Base-by-base conservation (phyloP, 2,329 filamentous ascomycete species). In the Pseudocercospora fuligena region DNA sequence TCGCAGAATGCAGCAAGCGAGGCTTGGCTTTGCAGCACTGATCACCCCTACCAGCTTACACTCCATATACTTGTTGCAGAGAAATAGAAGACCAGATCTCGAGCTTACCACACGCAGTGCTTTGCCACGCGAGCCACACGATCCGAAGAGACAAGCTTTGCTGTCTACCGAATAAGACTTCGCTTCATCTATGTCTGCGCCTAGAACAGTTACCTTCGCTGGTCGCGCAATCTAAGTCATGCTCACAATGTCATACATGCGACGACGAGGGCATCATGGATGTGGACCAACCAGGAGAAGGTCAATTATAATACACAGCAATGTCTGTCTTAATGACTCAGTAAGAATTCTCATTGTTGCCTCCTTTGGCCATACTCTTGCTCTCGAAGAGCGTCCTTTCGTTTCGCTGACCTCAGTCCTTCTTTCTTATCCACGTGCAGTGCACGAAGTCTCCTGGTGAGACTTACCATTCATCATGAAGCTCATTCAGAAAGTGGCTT, bases 401-500 rank as follows among this genome's bases (percentile, higher is more conserved):
- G 51, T 70, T 69, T 64, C 59, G 23, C 63, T 66, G 53, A 51
- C 57, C 56, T 14, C 53, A 66, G 63, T 67, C 67, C 29, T 43
- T 71, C 67, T 11, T 69, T 70, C 49, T 14, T 51, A 11, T 61
- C 31, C 33, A 56, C 47, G 65, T 67, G 66, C 70, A 61, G 65
- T 43, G 66, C 70, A 69, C 69, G 31, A 47, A 19, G 49, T 61
- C 70, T 73, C 70, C 71, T 25, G 70, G 70, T 21, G 70, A 70
- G 72, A 63, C 62, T 27, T 51, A 19, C 9, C 21, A 19, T 47
- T 23, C 46, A 72, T 11, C 43, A 76, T 75, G 74, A 73, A 72
- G 68, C 57, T 73, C 66, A 61, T 66, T 54, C 65, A 64, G 25
- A 53, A 70, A 60, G 33, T 72, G 59, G 66, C 70, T 31, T 67